Evolutionary conservation across 345 rosid species (phyloP).

Genomic region (Salix viminalis): DNA sequence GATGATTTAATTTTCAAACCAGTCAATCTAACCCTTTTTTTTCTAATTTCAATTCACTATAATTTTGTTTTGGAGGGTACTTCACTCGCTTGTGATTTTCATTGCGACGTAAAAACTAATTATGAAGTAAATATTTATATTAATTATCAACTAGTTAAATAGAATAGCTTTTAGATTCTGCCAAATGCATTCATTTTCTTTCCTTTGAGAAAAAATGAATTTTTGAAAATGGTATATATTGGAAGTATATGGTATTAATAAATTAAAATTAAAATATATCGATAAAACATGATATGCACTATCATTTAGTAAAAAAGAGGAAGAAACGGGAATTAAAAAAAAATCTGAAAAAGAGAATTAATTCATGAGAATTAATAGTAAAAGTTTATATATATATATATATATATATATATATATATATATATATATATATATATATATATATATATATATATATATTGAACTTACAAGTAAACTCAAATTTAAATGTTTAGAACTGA

Average conservation of each 20-base stretch:
- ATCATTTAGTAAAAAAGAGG: too few relatives aligned
- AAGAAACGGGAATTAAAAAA: too few relatives aligned
- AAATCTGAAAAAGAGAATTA: too few relatives aligned
- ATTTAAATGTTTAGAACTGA: too few relatives aligned
- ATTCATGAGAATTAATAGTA: too few relatives aligned
- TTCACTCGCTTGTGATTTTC: conserved; percentile 16
- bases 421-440: too few relatives aligned
- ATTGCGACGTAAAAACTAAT: neutral
- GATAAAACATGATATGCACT: too few relatives aligned
- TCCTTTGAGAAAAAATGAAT: neutral
- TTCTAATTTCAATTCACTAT: neutral
- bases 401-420: too few relatives aligned
- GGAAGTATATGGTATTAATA: neutral
- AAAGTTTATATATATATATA: too few relatives aligned
- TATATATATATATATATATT: too few relatives aligned
- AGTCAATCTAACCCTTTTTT: conserved; percentile 20
- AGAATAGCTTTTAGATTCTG: neutral
- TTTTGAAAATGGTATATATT: neutral
- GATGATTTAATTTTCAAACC: conserved; percentile 13
- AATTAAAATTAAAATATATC: too few relatives aligned
- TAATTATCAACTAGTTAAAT: neutral
- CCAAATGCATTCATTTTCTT: neutral
- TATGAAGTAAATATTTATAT: neutral
- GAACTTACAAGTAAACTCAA: too few relatives aligned
- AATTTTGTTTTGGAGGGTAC: neutral